phyloP scores from a whole-genome alignment of 139 green algal species.

The Tetraselmis chui region DNA sequence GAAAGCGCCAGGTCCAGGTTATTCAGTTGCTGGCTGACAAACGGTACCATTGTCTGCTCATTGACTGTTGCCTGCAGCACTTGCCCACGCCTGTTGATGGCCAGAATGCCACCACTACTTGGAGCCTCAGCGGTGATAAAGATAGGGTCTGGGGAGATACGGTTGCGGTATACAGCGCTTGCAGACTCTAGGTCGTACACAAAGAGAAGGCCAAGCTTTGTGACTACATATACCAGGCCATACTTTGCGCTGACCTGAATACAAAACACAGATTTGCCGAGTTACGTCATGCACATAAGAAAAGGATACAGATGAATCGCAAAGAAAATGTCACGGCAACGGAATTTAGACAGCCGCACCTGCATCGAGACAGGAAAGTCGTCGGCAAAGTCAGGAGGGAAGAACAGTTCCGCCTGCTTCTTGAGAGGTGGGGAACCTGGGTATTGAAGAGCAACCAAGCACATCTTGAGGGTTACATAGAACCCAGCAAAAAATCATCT shows the following conservation, averaged over 20 bases:
- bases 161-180: slow-evolving; percentile 92
- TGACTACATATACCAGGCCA: slow-evolving; percentile 91
- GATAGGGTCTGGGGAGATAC: slow-evolving; percentile 92
- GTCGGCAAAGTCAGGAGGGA: slow-evolving; percentile 96
- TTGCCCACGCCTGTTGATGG: slow-evolving; percentile 88
- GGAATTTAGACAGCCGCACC: slow-evolving; percentile 30
- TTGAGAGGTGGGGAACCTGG: slow-evolving; percentile 57
- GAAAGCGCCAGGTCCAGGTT: slow-evolving; percentile 93
- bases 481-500: neutral
- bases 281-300: no score
- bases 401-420: slow-evolving; percentile 95
- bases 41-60: slow-evolving; percentile 87
- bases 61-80: slow-evolving; percentile 89
- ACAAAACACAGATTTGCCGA: no score
- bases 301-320: no score
- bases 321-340: no score
- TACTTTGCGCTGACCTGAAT: slow-evolving; percentile 56
- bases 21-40: slow-evolving; percentile 87
- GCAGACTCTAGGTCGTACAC: slow-evolving; percentile 97
- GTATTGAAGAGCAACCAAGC: slow-evolving; percentile 1
- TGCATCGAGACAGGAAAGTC: slow-evolving; percentile 98
- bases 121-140: slow-evolving; percentile 80
- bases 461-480: slow-evolving; percentile 1
- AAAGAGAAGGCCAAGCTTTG: slow-evolving; percentile 97
- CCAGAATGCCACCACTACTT: slow-evolving; percentile 78